Base-by-base conservation (phyloP, 2,329 filamentous ascomycete species). In the Colletotrichum sp. region DNA sequence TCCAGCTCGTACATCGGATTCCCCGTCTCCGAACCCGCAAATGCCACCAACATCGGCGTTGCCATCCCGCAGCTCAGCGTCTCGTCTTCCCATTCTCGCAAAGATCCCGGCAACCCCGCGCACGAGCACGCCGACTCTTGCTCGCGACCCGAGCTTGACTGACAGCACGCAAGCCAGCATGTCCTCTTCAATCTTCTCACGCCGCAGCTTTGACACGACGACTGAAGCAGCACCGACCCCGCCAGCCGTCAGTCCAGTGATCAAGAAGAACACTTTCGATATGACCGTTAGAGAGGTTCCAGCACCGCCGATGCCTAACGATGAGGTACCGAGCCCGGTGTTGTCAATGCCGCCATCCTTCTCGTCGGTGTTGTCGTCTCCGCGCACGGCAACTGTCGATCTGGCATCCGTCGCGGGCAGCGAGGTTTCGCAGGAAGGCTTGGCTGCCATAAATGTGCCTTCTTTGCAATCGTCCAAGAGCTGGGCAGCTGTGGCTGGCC, bases 171-270 rank as follows among this genome's bases (percentile, higher is more conserved):
- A 71, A 16, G 67, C 62, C 34, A 88, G 86, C 80, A 84, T 87
- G 83, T 77, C 83, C 0, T 87, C 85, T 10, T 88, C 86, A 3
- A 79, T 85, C 8, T 86, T 88, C 32, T 87, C 85, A 34, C 82
- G 82, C 1, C 79, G 81, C 26, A 86, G 85, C 66, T 66, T 85
- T 71, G 80, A 85, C 49, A 83, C 83, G 3, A 44, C 34, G 32
- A 71, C 68, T 1, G 72, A 75, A 5, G 81, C 78, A 9, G 80
- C 84, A 1, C 39, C 59, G 16, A 86, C 84, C 12, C 81, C 83
- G 1, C 69, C 79, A 2, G 79, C 82, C 9, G 76, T 79, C 15
- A 86, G 83, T 63, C 84, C 84, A 2, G 79, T 78, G 5, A 59
- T 83, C 7, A 79, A 80, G 72, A 39, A 76, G 72, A 8, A 34